Evolutionary conservation across 2,329 filamentous ascomycete species (phyloP), one percentile per base, ranked within the genome.

Genomic region (Neopestalotiopsis rosae): DNA sequence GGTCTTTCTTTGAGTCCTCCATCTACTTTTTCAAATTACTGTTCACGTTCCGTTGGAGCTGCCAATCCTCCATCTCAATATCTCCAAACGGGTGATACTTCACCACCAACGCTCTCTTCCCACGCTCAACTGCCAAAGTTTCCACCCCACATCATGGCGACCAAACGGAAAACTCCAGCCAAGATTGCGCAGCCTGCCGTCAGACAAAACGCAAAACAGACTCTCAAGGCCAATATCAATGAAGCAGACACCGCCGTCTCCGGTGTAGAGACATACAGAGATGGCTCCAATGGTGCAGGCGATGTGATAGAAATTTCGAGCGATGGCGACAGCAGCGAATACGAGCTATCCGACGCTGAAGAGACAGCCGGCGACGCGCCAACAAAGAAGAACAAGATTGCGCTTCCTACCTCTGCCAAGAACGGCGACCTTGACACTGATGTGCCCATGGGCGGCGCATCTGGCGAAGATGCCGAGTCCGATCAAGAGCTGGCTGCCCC

Each of bases 91-190:
- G 12, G 24, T 34, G 57, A 59, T 34, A 12, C 4, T 34, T 24
- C n/a, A 34, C 34, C 59, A 34, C 20, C 56, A 17, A 61, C 20
- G 52, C 52, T 52, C 42, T 49, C 20, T 20, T 13, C 12, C n/a
- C 24, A 65, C 62, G n/a, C 17, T 24, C 20, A 24, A 32, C 38
- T 30, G n/a, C 9, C 34, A 34, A 38, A 45, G 13, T 42, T 57
- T 42, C 52, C 56, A 59, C 65, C 65, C 32, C 65, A 52, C 66
- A 77, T 70, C 70, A 89, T 90, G 86, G 88, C 88, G 70, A 86
- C 88, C 59, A 91, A 89, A 80, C 83, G 88, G 77, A 91, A 90
- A 84, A 82, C 85, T 68, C 81, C 87, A 70, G 83, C 84, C 71
- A 87, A 86, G 80, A 82, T 91, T 75, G 87, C 86, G 68, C 81